Base-by-base conservation (phyloP, 2,329 filamentous ascomycete species). In the Chaetothyriales sp. region DNA sequence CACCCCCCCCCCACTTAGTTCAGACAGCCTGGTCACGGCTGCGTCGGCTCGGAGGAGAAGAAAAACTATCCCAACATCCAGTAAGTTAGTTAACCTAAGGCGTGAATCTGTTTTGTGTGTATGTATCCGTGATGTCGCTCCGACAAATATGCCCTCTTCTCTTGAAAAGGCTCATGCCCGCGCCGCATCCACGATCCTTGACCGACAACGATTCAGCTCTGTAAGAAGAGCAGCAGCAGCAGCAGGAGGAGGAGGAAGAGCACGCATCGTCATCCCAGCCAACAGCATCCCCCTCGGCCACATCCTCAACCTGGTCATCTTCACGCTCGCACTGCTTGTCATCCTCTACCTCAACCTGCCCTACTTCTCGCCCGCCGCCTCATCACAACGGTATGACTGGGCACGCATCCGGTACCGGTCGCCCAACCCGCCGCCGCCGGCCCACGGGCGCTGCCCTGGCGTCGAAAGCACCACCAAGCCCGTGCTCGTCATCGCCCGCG, bases 401-500 rank as follows among this genome's bases (percentile, higher is more conserved):
- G 65, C 61, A 20, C 66, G 62, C 52, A 60, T 74, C 47, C 65
- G 64, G 45, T 74, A 74, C 58, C 55, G 62, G 56, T 65, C 68
- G 3, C 61, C 60, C 8, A 59, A 67, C n/a, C 47, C 60, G n/a
- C 58, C 55, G 3, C 57, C 68, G n/a, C 64, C 62, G 25, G 49
- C 66, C 44, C 64, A 64, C 43, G 72, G 72, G 25, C 55, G 63
- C 49, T 74, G 72, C 58, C 70, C 70, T 1, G 66, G 68, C 0
- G 61, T 74, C 2, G 52, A 60, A 26, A 52, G 54, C 1, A 62
- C 57, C 42, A 59, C 59, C 3, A 74, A 72, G 54, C 70, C 72
- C 2, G 71, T 66, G 1, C 59, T 75, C 18, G 61, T 75, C 2
- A 68, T 74, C 0, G 67, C 71, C 0, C 64, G 65, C 43, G 63